Conservation (phyloP, 192 early-diverging fungal species). For the Coemansia sp. region DNA sequence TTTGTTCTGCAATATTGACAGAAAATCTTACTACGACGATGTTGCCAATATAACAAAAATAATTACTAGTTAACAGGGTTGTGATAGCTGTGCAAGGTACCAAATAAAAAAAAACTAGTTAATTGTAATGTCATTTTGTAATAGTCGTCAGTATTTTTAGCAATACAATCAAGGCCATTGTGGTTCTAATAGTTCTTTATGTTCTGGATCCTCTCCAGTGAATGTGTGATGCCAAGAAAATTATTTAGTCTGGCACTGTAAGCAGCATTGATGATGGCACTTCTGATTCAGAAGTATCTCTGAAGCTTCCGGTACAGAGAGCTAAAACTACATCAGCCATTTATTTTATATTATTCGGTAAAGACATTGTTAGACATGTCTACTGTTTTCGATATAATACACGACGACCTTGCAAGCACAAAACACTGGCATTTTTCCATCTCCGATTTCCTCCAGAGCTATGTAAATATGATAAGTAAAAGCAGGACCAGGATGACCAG, state of each 20-base stretch:
- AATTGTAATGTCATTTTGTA: no score
- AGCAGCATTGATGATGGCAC: no score
- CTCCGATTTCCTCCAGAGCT: not conserved
- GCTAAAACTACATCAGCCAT: no score
- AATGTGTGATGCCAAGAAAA: no score
- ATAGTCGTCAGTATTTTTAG: no score
- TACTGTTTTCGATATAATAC: conserved; percentile 6
- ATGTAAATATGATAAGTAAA: conserved; percentile 51
- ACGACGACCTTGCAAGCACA: not conserved
- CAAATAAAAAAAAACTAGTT: no score
- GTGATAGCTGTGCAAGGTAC: no score
- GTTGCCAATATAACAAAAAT: not conserved
- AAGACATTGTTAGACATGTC: not conserved
- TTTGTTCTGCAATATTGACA: not conserved
- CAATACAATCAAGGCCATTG: not conserved
- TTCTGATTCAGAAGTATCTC: no score
- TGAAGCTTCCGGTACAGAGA: no score
- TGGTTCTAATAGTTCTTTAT: no score
- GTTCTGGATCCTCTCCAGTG: no score
- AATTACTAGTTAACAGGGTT: not conserved
- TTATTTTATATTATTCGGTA: not conserved
- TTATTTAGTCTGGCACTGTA: no score
- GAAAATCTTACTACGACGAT: not conserved
- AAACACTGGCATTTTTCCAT: not conserved
- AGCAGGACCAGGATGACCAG: conserved; percentile 47